Conservation (phyloP, 2,329 filamentous ascomycete species). For the Mycosphaerella sp. region DNA sequence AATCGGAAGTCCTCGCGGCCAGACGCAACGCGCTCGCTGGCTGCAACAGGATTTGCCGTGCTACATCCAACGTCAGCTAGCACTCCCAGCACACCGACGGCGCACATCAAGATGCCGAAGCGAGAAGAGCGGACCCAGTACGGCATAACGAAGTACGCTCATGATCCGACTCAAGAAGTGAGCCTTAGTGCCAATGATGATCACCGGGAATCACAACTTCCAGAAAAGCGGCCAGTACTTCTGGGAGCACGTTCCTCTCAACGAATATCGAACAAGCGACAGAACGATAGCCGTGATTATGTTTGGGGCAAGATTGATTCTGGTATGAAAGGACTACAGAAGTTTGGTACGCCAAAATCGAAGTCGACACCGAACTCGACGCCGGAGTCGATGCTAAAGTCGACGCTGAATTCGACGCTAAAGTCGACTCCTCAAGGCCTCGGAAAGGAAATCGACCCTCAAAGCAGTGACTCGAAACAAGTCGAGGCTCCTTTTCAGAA, state of each 20-base stretch:
- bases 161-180: background rate
- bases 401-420: too few relatives aligned
- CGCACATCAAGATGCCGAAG: background rate
- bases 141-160: background rate
- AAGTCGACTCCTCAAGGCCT: background rate
- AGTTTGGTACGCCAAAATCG: background rate
- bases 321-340: background rate
- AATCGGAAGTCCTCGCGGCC: too few relatives aligned
- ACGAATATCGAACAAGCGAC: background rate
- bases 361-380: too few relatives aligned
- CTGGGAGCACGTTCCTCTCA: background rate
- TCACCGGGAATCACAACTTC: background rate
- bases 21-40: too few relatives aligned
- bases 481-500: background rate
- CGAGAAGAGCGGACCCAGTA: background rate
- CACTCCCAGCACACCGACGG: too few relatives aligned
- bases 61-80: too few relatives aligned
- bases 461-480: background rate
- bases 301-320: background rate
- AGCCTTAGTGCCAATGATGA: background rate
- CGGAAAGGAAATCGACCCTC: background rate
- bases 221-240: background rate
- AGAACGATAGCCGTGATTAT: background rate
- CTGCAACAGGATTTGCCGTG: too few relatives aligned
- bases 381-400: too few relatives aligned